Base-by-base conservation (phyloP, 2,329 filamentous ascomycete genomes). In the Ceratocystis cubensis region DNA sequence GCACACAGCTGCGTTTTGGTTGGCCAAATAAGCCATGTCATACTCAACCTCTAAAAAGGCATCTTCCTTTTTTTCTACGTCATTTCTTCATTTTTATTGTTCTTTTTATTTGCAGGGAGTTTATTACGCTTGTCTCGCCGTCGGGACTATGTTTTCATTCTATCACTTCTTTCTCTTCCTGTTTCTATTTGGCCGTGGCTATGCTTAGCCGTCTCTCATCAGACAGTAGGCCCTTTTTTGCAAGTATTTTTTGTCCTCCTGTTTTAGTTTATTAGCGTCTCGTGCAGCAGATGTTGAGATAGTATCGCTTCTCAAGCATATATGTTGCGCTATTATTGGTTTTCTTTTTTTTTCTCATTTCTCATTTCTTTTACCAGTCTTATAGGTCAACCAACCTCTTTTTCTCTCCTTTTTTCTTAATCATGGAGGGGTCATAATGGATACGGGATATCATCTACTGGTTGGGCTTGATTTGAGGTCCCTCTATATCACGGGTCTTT, bases 341-440 rank as follows among this genome's bases (percentile, higher is more conserved):
- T 30, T 57, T 17, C 22, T 57, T 64, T 48, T 22, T 7, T 33
- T 37, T 62, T 50, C 20, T 20, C 30, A 7, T 33, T 48, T 48
- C 46, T 22, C 22, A 8, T n/a, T 50, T 62, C 28, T 56, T 44
- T 33, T 59, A 33, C 63, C 45, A 53, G 57, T 65, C 33, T 59
- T n/a, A 50, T 46, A 46, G 33, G 46, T 65, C 28, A 53, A 65
- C 53, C 22, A 53, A 65, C 53, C 22, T 22, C 63, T 50, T 65
- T 64, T 64, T 25, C 44, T 25, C 44, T 56, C 62, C 44, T 22
- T 41, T 46, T 46, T 57, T 22, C 20, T 50, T 57, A 57, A 57
- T 57, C 53, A 57, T 30, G 25, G 15, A 57, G 53, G 53, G 25
- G 53, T 30, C 13, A 57, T 28, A 57, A 30, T 57, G 25, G 53